Base-by-base conservation (phyloP, 2,329 filamentous ascomycete genomes). In the Xylaria sp. region DNA sequence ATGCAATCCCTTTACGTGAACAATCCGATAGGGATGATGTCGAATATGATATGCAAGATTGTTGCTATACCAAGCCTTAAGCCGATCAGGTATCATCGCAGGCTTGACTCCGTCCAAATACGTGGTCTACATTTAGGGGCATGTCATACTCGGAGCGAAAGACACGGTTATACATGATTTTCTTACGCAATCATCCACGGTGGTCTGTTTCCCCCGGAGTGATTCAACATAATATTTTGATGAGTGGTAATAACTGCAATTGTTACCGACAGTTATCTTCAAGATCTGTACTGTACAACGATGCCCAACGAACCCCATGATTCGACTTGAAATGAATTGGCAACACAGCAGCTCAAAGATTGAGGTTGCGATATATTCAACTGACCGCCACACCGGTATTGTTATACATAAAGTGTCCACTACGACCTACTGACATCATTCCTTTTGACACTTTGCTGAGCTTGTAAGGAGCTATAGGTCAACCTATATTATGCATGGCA, bases 391-490 rank as follows among this genome's bases (percentile, higher is more conserved):
- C 56, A 63, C 31, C 31, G 42, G 20, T 31, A 15, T 26, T 40
- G 42, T 26, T 53, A 28, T 42, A 20, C 33, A 31, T 15, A 49
- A 9, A 38, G 31, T 40, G 46, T 58, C 6, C 17, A 49, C 57
- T 46, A 44, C 26, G 49, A 46, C 56, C 49, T 51, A 58, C 38
- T 33, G n/a, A 59, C 28, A 48, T 28, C 49, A 23, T 62, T 15
- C 20, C 23, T 31, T 44, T 26, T 10, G 26, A 33, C 42, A 40
- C 49, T 57, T 68, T 63, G 44, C 53, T 62, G n/a, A 40, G 17
- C 53, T 66, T 70, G 38, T 59, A 68, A 56, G 44, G 46, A 59
- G 61, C 61, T 63, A 68, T 66, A 68, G 44, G 58, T 59, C 48
- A 61, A 48, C 40, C 58, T 59, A 65, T 63, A 67, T 51, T 56